Conservation (phyloP, 768 basidiomycete species). For the Russula olivacea region DNA sequence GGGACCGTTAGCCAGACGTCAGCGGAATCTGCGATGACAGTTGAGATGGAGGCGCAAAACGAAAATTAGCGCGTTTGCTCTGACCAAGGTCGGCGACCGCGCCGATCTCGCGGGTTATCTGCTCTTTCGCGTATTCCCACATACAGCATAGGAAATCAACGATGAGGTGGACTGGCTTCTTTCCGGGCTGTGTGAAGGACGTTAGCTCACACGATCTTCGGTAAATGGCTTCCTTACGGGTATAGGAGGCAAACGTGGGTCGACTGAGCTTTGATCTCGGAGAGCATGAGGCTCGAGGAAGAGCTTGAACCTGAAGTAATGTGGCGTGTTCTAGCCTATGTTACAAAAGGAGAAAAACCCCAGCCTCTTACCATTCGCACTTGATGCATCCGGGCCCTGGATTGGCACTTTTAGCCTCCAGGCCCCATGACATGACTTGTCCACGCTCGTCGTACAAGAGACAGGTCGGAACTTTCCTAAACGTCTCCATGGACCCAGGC, state of each 20-base stretch:
- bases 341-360: not conserved
- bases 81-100: conserved; percentile 78
- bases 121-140: conserved; percentile 83
- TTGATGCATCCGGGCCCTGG: conserved; percentile 54
- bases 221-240: conserved; percentile 49
- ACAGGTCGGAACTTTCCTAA: conserved; percentile 79
- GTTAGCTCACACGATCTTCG: conserved; percentile 11
- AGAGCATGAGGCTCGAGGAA: conserved; percentile 79
- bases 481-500: conserved; percentile 83
- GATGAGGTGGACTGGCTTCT: conserved; percentile 72
- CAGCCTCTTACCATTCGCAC: conserved; percentile 45
- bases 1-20: conserved; percentile 85
- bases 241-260: conserved; percentile 71
- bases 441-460: conserved; percentile 73
- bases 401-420: conserved; percentile 79
- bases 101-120: conserved; percentile 83
- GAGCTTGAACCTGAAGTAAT: conserved; percentile 64
- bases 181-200: conserved; percentile 51
- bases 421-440: conserved; percentile 73
- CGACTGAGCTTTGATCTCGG: conserved; percentile 61
- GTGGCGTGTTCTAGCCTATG: not conserved
- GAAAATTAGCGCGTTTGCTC: conserved; percentile 24
- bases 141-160: conserved; percentile 76
- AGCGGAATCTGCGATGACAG: conserved; percentile 52
- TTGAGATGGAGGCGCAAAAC: conserved; percentile 7